Percentiles rank a stretch among this genome's conserved stretches.
phyloP scores from a whole-genome alignment of 2,329 filamentous ascomycete genomes.

The Triangularia verruculosa region DNA sequence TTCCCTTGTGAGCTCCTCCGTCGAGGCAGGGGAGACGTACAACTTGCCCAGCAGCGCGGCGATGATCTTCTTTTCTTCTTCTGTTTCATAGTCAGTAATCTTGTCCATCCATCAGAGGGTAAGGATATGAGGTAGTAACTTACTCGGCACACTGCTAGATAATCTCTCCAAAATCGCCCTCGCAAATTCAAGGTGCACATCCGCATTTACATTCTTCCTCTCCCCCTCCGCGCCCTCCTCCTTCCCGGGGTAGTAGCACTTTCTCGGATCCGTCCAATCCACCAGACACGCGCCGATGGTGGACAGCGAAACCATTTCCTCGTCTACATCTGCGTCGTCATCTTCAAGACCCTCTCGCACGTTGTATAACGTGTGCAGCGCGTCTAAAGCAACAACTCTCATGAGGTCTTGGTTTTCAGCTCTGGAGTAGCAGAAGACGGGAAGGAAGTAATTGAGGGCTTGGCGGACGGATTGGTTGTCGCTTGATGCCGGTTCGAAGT shows the following conservation, averaged over 20 bases:
- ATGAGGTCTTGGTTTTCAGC: slow-evolving; percentile 80
- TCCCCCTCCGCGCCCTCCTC: slow-evolving; percentile 46
- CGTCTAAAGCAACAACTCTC: slow-evolving; percentile 68
- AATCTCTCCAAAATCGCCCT: slow-evolving; percentile 73
- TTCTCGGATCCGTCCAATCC: slow-evolving; percentile 93
- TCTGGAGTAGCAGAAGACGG: slow-evolving; percentile 87
- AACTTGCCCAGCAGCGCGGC: slow-evolving; percentile 79
- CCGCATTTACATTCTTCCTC: slow-evolving; percentile 66
- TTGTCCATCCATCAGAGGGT: background rate
- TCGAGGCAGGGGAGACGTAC: slow-evolving; percentile 67
- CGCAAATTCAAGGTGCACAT: slow-evolving; percentile 78
- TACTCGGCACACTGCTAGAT: slow-evolving; percentile 64
- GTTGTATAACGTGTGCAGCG: slow-evolving; percentile 72
- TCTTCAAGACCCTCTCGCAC: slow-evolving; percentile 69
- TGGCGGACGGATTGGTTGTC: slow-evolving; percentile 81
- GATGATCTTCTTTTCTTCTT: slow-evolving; percentile 82
- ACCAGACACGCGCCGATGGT: slow-evolving; percentile 79
- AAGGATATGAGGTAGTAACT: slow-evolving; percentile 34
- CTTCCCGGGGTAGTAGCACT: slow-evolving; percentile 56
- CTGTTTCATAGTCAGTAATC: slow-evolving; percentile 40
- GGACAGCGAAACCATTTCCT: slow-evolving; percentile 74
- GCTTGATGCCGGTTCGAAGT: slow-evolving; percentile 82
- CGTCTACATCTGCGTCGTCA: slow-evolving; percentile 70
- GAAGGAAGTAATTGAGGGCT: slow-evolving; percentile 87
- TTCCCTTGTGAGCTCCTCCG: slow-evolving; percentile 55